Conservation (phyloP, 2,329 filamentous ascomycete species). For the Tolypocladium album region DNA sequence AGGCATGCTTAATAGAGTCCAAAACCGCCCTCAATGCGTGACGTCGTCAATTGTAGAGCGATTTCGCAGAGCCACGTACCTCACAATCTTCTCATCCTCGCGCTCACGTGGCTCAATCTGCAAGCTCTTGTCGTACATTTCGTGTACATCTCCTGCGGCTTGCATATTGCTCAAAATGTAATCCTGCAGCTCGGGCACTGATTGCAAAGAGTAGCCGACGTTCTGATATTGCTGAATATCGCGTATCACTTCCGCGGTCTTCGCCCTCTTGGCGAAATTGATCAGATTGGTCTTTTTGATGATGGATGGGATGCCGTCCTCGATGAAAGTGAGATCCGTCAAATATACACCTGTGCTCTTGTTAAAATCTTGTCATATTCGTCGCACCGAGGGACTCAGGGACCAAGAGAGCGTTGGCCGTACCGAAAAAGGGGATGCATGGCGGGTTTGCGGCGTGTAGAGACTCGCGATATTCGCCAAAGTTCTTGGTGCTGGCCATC, state of each 20-base stretch:
- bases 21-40: not conserved
- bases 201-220: conserved; percentile 83
- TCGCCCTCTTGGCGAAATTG: conserved; percentile 96
- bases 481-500: conserved; percentile 98
- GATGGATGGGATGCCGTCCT: conserved; percentile 92
- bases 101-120: conserved; percentile 87
- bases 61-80: conserved; percentile 48
- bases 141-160: conserved; percentile 87
- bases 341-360: conserved; percentile 70
- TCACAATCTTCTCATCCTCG: conserved; percentile 99
- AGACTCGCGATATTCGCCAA: conserved; percentile 89
- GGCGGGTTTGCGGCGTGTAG: conserved; percentile 89
- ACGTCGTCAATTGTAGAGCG: conserved; percentile 12
- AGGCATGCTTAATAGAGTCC: too few relatives aligned
- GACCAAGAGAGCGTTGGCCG: conserved; percentile 11
- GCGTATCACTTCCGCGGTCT: conserved; percentile 95
- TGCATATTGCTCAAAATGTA: conserved; percentile 97
- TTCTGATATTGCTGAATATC: conserved; percentile 99
- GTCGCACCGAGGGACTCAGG: not conserved
- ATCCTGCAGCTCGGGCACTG: conserved; percentile 86
- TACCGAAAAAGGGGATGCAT: conserved; percentile 97
- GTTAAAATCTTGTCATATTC: not conserved
- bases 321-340: conserved; percentile 95
- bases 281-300: conserved; percentile 95
- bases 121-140: conserved; percentile 98